Conservation (phyloP, 1,139 yeast species). For the Hyphopichia burtonii region DNA sequence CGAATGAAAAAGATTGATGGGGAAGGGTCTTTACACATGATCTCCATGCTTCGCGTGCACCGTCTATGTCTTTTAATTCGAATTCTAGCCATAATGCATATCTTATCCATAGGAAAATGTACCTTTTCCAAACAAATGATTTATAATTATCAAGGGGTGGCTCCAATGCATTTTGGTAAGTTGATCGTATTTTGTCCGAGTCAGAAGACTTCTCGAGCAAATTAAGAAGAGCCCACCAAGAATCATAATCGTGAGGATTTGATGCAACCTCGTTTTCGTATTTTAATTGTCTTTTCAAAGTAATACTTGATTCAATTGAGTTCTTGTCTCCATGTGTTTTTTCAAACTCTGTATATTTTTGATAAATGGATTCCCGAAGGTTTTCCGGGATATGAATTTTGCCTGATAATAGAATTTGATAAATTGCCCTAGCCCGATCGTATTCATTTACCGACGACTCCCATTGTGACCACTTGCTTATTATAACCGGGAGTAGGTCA, state of each 20-base stretch:
- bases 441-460: constrained; percentile 62
- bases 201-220: constrained; percentile 37
- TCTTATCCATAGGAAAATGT: constrained; percentile 67
- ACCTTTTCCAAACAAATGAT: constrained; percentile 64
- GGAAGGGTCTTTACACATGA: constrained; percentile 53
- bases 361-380: constrained; percentile 37
- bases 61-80: constrained; percentile 36
- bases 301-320: constrained; percentile 52
- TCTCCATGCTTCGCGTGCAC: constrained; percentile 53
- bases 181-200: constrained; percentile 4
- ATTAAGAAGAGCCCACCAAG: constrained; percentile 77
- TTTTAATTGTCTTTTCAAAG: constrained; percentile 51
- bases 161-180: constrained; percentile 11
- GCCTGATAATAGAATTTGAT: constrained; percentile 45
- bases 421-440: constrained; percentile 69
- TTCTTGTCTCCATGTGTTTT: constrained; percentile 59
- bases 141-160: constrained; percentile 31
- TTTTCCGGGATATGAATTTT: constrained; percentile 7
- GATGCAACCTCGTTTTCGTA: constrained; percentile 50
- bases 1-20: constrained; percentile 59
- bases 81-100: constrained; percentile 67
- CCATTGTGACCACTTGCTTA: constrained; percentile 65
- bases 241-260: constrained; percentile 62
- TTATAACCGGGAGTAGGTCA: constrained; percentile 23
- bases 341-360: constrained; percentile 58